Evolutionary conservation across 2,329 filamentous ascomycete species (phyloP), one percentile per base, ranked within the genome.

Genomic region (Nemania sp.): DNA sequence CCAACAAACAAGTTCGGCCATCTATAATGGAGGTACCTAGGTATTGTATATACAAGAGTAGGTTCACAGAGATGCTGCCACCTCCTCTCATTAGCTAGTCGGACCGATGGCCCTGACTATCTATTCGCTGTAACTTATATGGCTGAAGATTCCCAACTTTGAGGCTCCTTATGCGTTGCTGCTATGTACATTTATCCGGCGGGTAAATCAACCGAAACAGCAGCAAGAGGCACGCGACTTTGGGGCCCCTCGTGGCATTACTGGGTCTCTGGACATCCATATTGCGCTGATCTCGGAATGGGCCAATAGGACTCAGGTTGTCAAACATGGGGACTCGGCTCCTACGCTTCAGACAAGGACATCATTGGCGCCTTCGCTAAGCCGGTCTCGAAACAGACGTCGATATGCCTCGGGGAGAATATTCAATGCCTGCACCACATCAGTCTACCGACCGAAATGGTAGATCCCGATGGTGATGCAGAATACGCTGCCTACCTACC

Each of bases 51-150:
- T 45, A 55, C 45, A 25, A 21, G 39, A 50, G 15, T 47, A 3
- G 34, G 35, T 54, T 48, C 21, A 20, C 40, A 25, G 37, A 20
- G 20, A 55, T 48, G 15, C 29, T 48, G 20, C 34, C 32, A 43
- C 20, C 39, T 15, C 58, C 56, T 57, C 37, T 47, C 54, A 47
- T 60, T 47, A 58, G n/a, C 60, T 35, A 65, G 62, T 70, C 68
- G 67, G 65, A 62, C 66, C 67, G 67, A 70, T 54, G 51, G 66
- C 13, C 60, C 64, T 59, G 48, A 50, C 37, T 34, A n/a, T 48
- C 25, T 4, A 47, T 50, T 51, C 29, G 43, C 47, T 46, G 35
- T 29, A 43, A 20, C 21, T 48, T n/a, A 7, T 18, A 29, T 46
- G 21, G 7, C 37, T 5, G 15, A 32, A 13, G 21, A 13, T 52